A percentile compares a stretch with the other conserved stretches of the same genome.
Evolutionary conservation across 768 basidiomycete genomes (phyloP).

Genomic region (Punctularia strigosozonata): DNA sequence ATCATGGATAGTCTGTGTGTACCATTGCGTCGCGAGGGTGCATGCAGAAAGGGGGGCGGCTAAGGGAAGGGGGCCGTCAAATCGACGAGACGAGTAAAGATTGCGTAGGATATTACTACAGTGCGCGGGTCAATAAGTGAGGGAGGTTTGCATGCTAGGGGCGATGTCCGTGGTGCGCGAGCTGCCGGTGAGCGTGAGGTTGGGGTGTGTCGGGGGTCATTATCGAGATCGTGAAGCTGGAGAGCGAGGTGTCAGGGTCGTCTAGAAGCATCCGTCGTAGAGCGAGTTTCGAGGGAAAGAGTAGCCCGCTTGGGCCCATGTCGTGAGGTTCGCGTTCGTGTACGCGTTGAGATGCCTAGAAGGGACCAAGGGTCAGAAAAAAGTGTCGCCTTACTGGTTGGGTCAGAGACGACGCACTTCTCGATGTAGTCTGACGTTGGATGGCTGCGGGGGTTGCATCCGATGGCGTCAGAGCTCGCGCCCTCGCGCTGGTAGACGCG

Average conservation of each 20-base stretch:
- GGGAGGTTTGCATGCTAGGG: no score
- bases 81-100: no score
- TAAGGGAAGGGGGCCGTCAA: no score
- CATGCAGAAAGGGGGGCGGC: no score
- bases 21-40: no score
- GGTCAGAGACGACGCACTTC: conserved; percentile 31
- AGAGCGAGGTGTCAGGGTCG: conserved; percentile 6
- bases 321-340: conserved; percentile 72
- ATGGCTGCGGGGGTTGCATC: conserved; percentile 66
- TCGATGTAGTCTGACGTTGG: conserved; percentile 79
- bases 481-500: conserved; percentile 78
- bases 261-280: conserved; percentile 22
- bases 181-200: no score
- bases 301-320: conserved; percentile 71
- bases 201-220: no score
- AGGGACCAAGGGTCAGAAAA: neutral
- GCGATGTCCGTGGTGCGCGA: no score
- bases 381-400: neutral
- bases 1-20: neutral
- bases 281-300: conserved; percentile 58
- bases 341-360: conserved; percentile 45
- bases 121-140: no score
- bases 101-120: no score
- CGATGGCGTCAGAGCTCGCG: conserved; percentile 36
- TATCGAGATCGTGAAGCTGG: neutral